Evolutionary conservation across 371 early-diverging fungal species (phyloP).

Genomic region (Mucor piriformis): DNA sequence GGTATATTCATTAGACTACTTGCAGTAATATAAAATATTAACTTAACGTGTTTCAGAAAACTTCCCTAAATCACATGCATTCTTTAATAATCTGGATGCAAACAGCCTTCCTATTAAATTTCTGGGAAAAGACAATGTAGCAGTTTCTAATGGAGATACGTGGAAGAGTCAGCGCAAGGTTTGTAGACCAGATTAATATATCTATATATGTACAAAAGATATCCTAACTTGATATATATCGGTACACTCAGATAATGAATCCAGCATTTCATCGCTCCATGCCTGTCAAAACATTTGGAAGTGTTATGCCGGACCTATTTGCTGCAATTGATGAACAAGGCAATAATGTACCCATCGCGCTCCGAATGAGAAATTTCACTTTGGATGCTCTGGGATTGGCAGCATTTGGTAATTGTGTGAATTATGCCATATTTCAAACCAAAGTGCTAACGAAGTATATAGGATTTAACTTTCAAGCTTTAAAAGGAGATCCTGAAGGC

Average conservation of each 20-base stretch:
- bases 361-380: constrained; percentile 29
- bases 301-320: constrained; percentile 20
- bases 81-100: constrained; percentile 9
- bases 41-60: not conserved
- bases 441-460: not conserved
- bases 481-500: constrained; percentile 30
- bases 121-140: constrained; percentile 34
- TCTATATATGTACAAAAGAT: not conserved
- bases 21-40: not conserved
- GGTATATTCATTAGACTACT: constrained; percentile 14
- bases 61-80: constrained; percentile 15
- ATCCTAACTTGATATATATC: not conserved
- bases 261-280: constrained; percentile 42
- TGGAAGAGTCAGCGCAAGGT: constrained; percentile 47
- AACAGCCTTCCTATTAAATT: constrained; percentile 20
- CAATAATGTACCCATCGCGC: constrained; percentile 7
- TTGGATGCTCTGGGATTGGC: constrained; percentile 41
- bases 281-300: constrained; percentile 36
- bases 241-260: constrained; percentile 28
- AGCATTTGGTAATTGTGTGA: constrained; percentile 34
- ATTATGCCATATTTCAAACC: no score
- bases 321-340: constrained; percentile 23
- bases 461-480: constrained; percentile 34
- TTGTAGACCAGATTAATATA: not conserved
- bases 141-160: constrained; percentile 33